phyloP scores from a whole-genome alignment of 148 eudicot genomes.

The Hydrangea macrophylla region DNA sequence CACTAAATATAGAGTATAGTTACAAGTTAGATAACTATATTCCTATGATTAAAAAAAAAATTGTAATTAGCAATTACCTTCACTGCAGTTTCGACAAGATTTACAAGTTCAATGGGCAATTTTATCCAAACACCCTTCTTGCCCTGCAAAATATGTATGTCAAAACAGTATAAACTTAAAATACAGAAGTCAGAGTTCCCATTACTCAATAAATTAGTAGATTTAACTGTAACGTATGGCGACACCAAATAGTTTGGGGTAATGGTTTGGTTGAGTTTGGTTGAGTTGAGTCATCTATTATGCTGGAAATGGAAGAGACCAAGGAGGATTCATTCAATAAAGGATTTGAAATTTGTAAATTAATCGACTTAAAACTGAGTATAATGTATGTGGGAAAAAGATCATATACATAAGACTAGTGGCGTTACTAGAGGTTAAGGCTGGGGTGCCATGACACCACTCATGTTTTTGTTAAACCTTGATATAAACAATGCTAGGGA shows the following conservation, averaged over 20 bases:
- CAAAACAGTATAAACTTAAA: background rate
- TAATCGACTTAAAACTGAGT: too few species aligned
- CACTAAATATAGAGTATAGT: background rate
- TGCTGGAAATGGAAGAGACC: background rate
- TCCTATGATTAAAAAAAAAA: background rate
- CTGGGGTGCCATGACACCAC: too few species aligned
- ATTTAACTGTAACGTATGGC: too few species aligned
- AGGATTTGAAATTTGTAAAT: too few species aligned
- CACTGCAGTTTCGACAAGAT: constrained; percentile 64
- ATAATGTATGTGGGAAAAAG: too few species aligned
- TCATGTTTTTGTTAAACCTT: too few species aligned
- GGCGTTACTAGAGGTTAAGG: too few species aligned
- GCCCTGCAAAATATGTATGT: constrained; percentile 38
- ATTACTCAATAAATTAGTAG: background rate
- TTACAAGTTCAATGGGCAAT: constrained; percentile 58
- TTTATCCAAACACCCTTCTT: constrained; percentile 84
- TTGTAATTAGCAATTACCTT: constrained; percentile 36
- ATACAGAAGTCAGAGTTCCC: background rate
- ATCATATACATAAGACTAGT: too few species aligned
- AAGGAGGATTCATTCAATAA: background rate
- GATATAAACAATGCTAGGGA: too few species aligned
- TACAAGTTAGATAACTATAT: background rate
- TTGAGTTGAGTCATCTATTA: background rate
- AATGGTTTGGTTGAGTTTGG: too few species aligned
- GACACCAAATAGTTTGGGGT: too few species aligned